phyloP scores from a whole-genome alignment of 495 filamentous ascomycete species.

The Penicillium robsamsonii region DNA sequence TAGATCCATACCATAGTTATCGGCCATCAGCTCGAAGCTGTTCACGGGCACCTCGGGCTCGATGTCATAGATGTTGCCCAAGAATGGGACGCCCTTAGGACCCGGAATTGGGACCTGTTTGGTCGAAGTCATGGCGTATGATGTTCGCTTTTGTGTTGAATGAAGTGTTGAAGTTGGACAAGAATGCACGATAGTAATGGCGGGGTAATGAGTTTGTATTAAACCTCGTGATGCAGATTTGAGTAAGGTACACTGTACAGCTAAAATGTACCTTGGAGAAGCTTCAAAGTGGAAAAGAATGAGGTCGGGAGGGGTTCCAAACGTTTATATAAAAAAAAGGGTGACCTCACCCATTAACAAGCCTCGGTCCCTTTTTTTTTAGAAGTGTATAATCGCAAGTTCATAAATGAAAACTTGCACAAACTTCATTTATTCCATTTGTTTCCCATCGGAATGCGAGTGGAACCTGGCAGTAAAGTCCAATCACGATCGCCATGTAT shows the following conservation, averaged over 20 bases:
- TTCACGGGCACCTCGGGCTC: conserved; percentile 51
- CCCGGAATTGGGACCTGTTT: conserved; percentile 51
- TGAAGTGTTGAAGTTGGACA: background rate
- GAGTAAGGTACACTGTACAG: background rate
- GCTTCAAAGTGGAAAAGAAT: background rate
- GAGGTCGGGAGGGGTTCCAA: background rate
- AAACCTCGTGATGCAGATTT: background rate
- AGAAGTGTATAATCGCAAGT: background rate
- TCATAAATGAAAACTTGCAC: background rate
- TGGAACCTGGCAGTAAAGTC: background rate
- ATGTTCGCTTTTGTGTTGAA: background rate
- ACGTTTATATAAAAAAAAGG: background rate
- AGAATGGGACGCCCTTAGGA: conserved; percentile 59
- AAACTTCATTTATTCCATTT: background rate
- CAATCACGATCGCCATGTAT: conserved; percentile 2
- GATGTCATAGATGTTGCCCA: conserved; percentile 65
- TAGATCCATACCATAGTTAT: conserved; percentile 54
- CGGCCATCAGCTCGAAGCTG: conserved; percentile 55
- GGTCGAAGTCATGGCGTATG: conserved; percentile 18
- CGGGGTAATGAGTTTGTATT: background rate
- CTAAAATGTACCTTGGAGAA: background rate
- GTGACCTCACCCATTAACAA: background rate
- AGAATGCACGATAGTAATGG: background rate
- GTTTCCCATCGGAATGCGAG: background rate
- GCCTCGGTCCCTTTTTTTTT: background rate